Base-by-base conservation (phyloP, 2,329 filamentous ascomycete species). In the Ceratocystis colombiana region DNA sequence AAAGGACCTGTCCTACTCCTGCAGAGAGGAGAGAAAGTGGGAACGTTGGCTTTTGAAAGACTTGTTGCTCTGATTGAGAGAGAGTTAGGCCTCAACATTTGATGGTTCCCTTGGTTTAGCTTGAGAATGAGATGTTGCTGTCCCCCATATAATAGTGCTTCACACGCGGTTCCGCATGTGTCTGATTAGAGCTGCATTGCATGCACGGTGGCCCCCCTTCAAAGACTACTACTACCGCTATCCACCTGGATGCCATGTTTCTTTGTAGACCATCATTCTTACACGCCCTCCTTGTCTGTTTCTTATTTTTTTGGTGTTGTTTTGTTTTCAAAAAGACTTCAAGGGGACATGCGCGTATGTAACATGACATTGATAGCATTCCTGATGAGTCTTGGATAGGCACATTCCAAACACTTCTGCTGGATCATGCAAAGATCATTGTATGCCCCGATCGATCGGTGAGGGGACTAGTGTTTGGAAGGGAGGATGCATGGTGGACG, bases 341-440 rank as follows among this genome's bases (percentile, higher is more conserved):
- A 41, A 41, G 37, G 37, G 37, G 12, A 12, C 5, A 28, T 55
- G 50, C 6, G 12, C 20, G 12, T 59, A 59, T 59, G 55, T 59
- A 59, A 59, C 55, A 59, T 59, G 55, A 20, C 55, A 59, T 37
- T 59, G 28, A 37, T 59, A 37, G 55, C 55, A 59, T 59, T 59
- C 55, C 55, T 37, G 25, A n/a, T 10, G 17, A 17, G 55, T 7
- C 15, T 33, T 53, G 20, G 28, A n/a, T 7, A 30, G 28, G 3
- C 55, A 59, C 55, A 59, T 59, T 59, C 55, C 55, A 59, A n/a
- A 15, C 25, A 10, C n/a, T 17, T 33, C 12, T 8, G 20, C 28
- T n/a, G 28, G 25, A 59, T 59, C 17, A 30, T 37, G 12, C 28
- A 59, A 33, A 59, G 55, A 17, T 33, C 8, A 17, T 33, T 7